Conservation (phyloP, 1,139 yeast species). For the Sugiyamaella novakii region DNA sequence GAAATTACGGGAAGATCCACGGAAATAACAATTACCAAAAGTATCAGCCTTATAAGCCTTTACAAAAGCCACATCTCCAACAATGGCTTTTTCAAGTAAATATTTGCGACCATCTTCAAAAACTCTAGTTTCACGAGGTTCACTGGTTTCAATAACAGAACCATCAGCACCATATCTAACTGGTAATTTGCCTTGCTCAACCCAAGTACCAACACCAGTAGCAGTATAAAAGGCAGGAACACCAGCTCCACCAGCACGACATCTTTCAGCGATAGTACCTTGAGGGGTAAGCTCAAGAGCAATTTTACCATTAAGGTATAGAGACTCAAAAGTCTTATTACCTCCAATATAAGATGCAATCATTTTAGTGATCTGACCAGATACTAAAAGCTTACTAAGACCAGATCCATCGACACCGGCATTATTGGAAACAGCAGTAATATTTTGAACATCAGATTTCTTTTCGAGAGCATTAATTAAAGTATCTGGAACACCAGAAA, state of each 20-base stretch:
- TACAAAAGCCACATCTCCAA: slow-evolving; percentile 52
- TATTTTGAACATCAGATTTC: slow-evolving; percentile 41
- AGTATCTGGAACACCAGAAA: slow-evolving; percentile 53
- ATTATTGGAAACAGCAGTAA: slow-evolving; percentile 54
- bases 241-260: slow-evolving; percentile 56
- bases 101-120: slow-evolving; percentile 48
- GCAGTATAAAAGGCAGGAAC: slow-evolving; percentile 54
- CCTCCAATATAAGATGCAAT: slow-evolving; percentile 53
- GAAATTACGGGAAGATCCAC: slow-evolving; percentile 53
- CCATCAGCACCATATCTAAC: slow-evolving; percentile 45
- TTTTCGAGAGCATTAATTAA: slow-evolving; percentile 46
- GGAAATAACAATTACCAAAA: slow-evolving; percentile 52
- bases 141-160: slow-evolving; percentile 43
- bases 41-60: slow-evolving; percentile 54
- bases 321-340: slow-evolving; percentile 48
- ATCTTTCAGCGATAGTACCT: slow-evolving; percentile 54
- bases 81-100: slow-evolving; percentile 49
- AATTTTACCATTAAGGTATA: slow-evolving; percentile 49
- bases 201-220: slow-evolving; percentile 56
- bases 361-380: slow-evolving; percentile 52
- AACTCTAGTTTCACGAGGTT: slow-evolving; percentile 48
- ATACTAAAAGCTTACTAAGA: slow-evolving; percentile 46
- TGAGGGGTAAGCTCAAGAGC: slow-evolving; percentile 54
- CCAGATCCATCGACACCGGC: slow-evolving; percentile 55
- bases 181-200: slow-evolving; percentile 53